These are phyloP conservation scores for Macrotyloma uniflorum DNA, from an alignment of 306 rosid species.

Conservation along the genomic window DNA sequence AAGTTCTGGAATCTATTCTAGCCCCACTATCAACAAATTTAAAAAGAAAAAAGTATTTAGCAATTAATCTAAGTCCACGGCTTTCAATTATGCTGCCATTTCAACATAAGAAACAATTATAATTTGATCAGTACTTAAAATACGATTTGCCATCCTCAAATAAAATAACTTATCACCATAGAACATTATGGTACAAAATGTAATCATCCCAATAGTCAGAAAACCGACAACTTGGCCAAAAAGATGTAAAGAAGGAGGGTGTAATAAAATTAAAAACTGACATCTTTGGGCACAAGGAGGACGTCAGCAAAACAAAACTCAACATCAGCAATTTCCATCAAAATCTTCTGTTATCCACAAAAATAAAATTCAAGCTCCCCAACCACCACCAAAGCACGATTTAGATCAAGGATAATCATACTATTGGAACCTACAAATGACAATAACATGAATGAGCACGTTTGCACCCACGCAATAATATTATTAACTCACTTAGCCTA, in stretches of 20 bases:
- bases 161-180: not conserved
- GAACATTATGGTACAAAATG: conserved; percentile 11
- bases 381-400: not conserved
- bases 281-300: not conserved
- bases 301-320: conserved; percentile 16
- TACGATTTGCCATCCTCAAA: not conserved
- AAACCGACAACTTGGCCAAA: conserved; percentile 6
- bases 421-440: conserved; percentile 20
- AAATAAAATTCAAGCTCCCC: not conserved
- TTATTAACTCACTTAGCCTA: not conserved
- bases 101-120: not conserved
- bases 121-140: conserved; percentile 6
- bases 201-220: not conserved
- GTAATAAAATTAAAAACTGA: not conserved
- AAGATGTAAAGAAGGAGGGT: not conserved
- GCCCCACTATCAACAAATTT: not conserved
- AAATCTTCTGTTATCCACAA: conserved; percentile 26
- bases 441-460: conserved; percentile 15
- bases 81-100: not conserved
- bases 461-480: not conserved
- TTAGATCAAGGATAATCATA: not conserved
- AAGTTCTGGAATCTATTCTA: not conserved
- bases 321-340: conserved; percentile 18
- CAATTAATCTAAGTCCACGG: not conserved
- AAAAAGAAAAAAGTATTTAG: not conserved